A percentile compares a stretch with the other conserved stretches of the same genome.
These are phyloP conservation scores for Beta lomatogona DNA, from an alignment of 179 eudicot species.

Conservation along the genomic window DNA sequence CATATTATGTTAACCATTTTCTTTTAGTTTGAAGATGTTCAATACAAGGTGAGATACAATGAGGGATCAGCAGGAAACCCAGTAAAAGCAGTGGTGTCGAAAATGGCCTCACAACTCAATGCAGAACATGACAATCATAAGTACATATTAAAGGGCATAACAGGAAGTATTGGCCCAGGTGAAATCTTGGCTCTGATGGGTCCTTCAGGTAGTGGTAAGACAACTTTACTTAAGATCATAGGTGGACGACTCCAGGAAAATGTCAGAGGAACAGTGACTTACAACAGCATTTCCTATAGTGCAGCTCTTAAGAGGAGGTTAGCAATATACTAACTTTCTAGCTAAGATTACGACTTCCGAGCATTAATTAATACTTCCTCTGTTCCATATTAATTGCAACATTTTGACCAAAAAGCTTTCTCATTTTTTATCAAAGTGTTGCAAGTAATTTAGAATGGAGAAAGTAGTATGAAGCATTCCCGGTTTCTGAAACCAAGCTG, in stretches of 20 bases:
- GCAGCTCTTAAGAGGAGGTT: conserved; percentile 94
- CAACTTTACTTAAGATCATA: conserved; percentile 76
- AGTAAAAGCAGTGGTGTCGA: conserved; percentile 64
- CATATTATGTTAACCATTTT: background rate
- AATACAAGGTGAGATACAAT: conserved; percentile 62
- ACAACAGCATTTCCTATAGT: conserved; percentile 74
- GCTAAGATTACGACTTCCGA: no score
- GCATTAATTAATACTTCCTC: no score
- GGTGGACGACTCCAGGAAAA: conserved; percentile 90
- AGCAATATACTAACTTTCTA: background rate
- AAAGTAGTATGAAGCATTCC: no score
- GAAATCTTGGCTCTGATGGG: conserved; percentile 96
- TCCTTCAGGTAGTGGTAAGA: conserved; percentile 99
- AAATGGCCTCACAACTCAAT: conserved; percentile 57
- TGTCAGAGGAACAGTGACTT: conserved; percentile 72
- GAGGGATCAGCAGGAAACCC: conserved; percentile 44
- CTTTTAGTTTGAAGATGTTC: conserved; percentile 78
- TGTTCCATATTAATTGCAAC: no score
- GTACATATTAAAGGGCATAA: conserved; percentile 84
- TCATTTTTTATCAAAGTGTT: no score
- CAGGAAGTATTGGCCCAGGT: conserved; percentile 93
- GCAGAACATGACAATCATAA: conserved; percentile 60
- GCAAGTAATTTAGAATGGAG: no score
- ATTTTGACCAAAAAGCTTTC: no score
- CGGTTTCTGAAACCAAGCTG: no score